phyloP scores from a whole-genome alignment of 225 moss, liverwort and hornwort genomes.

The Anthoceros angustus region DNA sequence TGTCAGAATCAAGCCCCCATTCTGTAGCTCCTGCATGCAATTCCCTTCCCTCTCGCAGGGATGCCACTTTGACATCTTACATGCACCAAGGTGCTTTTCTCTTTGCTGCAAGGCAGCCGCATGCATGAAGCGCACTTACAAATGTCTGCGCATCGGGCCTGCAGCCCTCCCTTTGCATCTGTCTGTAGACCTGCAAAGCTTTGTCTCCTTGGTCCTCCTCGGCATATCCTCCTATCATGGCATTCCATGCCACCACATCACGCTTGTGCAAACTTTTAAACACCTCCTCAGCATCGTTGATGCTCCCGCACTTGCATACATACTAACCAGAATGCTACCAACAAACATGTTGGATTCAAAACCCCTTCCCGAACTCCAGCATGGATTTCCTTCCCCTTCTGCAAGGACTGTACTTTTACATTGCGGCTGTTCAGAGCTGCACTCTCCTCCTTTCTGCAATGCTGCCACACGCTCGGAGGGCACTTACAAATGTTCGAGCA shows the following conservation, averaged over 20 bases:
- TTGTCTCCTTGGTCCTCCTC: neutral
- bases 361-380: neutral
- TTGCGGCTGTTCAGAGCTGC: neutral
- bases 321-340: neutral
- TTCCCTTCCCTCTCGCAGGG: neutral
- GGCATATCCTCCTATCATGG: neutral
- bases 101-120: neutral
- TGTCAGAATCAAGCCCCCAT: neutral
- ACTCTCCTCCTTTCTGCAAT: neutral
- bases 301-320: constrained; percentile 4
- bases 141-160: neutral
- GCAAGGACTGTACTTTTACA: neutral
- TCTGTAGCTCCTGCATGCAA: neutral
- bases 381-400: neutral
- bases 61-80: neutral
- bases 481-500: neutral
- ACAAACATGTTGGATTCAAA: neutral
- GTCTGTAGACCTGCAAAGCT: neutral
- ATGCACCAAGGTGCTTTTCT: neutral
- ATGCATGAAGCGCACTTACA: neutral
- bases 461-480: neutral
- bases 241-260: neutral
- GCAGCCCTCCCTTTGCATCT: neutral
- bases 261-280: neutral
- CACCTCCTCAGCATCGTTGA: neutral